A percentile compares a stretch with the other conserved stretches of the same genome.
These are phyloP conservation scores for Tilletia horrida DNA, from an alignment of 1,284 basidiomycete species.

Conservation along the genomic window DNA sequence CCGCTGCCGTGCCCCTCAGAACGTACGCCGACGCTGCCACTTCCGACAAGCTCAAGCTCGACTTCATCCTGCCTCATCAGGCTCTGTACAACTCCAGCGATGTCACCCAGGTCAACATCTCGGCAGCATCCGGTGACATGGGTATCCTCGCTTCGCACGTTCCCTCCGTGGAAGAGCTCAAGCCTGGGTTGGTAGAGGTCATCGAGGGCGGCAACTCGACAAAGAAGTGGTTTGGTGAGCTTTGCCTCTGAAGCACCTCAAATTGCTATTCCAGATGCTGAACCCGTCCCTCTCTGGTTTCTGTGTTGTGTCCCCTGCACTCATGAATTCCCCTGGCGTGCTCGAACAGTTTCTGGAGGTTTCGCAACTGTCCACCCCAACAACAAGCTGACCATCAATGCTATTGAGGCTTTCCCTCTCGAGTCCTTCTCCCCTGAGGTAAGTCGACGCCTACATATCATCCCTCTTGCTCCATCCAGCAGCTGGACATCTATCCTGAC, in stretches of 20 bases:
- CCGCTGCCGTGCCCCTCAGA: slow-evolving; percentile 33
- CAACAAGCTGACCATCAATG: slow-evolving; percentile 94
- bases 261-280: too few relatives aligned
- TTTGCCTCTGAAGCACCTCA: too few relatives aligned
- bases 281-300: too few relatives aligned
- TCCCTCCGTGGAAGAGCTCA: slow-evolving; percentile 52
- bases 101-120: slow-evolving; percentile 45
- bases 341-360: slow-evolving; percentile 80
- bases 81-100: slow-evolving; percentile 22
- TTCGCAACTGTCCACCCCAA: slow-evolving; percentile 97
- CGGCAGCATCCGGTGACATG: slow-evolving; percentile 50
- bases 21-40: slow-evolving; percentile 53
- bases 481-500: slow-evolving; percentile 15
- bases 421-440: slow-evolving; percentile 87
- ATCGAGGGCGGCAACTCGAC: slow-evolving; percentile 43
- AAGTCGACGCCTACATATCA: slow-evolving; percentile 33
- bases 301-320: too few relatives aligned
- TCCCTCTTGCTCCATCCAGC: neutral
- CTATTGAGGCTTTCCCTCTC: slow-evolving; percentile 89
- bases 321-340: neutral
- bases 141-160: slow-evolving; percentile 55
- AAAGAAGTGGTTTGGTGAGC: slow-evolving; percentile 52
- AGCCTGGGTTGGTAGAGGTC: slow-evolving; percentile 53
- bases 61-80: slow-evolving; percentile 46
- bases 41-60: slow-evolving; percentile 52